These are phyloP conservation scores for Knoxdaviesia capensis DNA, from an alignment of 2,329 filamentous ascomycete species.

Conservation along the genomic window DNA sequence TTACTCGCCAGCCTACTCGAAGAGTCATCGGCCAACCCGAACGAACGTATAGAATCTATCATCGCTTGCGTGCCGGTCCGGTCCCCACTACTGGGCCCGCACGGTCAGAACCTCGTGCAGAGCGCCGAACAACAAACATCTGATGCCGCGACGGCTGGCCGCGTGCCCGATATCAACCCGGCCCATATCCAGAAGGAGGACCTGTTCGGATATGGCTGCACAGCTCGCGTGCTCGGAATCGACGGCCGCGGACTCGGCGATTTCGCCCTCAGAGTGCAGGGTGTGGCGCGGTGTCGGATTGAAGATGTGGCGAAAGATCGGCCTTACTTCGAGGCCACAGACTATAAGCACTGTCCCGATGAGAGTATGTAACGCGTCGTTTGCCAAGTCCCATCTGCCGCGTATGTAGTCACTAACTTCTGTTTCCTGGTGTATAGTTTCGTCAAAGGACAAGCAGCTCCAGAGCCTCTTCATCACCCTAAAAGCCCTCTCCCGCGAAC, in stretches of 20 bases:
- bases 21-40: conserved; percentile 46
- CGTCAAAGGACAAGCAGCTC: conserved; percentile 32
- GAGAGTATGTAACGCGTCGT: conserved; percentile 26
- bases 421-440: conserved; percentile 5
- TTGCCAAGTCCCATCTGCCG: conserved; percentile 10
- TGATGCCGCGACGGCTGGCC: conserved; percentile 8
- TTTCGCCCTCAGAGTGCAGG: conserved; percentile 72
- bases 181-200: conserved; percentile 45
- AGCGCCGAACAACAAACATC: conserved; percentile 22
- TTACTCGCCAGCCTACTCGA: conserved; percentile 74
- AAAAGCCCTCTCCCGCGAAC: conserved; percentile 68
- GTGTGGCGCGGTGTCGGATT: conserved; percentile 55
- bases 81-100: conserved; percentile 51
- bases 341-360: conserved; percentile 47
- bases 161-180: conserved; percentile 29
- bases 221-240: conserved; percentile 57
- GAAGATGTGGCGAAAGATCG: conserved; percentile 57
- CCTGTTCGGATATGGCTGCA: conserved; percentile 64
- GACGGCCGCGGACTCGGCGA: conserved; percentile 58
- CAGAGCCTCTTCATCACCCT: conserved; percentile 58
- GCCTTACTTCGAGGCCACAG: conserved; percentile 71
- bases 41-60: conserved; percentile 43
- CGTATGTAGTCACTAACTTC: background rate
- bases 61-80: conserved; percentile 76
- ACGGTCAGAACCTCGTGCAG: conserved; percentile 58